Evolutionary conservation across 2,329 filamentous ascomycete genomes (phyloP), one percentile per base, ranked within the genome.

Genomic region (Dothidotthia symphoricarpi): DNA sequence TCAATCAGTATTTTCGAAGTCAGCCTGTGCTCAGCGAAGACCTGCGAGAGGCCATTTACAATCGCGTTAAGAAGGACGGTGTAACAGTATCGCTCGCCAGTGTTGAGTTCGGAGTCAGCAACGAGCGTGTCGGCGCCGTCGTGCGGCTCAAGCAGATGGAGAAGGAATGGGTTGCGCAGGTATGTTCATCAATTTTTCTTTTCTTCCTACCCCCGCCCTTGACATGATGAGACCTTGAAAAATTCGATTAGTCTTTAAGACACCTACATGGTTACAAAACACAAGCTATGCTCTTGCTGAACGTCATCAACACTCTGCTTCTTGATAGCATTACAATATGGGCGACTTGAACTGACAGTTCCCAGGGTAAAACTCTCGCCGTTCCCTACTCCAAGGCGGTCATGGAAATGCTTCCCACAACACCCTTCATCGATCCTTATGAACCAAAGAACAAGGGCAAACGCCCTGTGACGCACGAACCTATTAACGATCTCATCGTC

Each of bases 191-290:
- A 24, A 31, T 11, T 34, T 26, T 26, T 39, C 16, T 22, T 31
- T 31, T 9, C 6, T 22, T 35, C 25, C 24, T 29, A 28, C 11
- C 7, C 17, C 24, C 27, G 19, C 12, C 28, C 29, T 28, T 61
- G 53, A 50, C 47, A 74, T 85, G 82, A 86, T 86, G 83, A 87
- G 78, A 75, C 71, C 80, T 58, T 67, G 73, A 78, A 55, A 81
- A 83, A 80, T 85, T 74, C 91, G 91, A 96, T 97, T 95, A 96
- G 91, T 97, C 91, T 95, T 94, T 77, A 96, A 95, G 90, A 97
- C 90, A 82, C 69, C 74, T 67, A 82, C 76, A 83, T 93, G 88
- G 87, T 96, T 91, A 91, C 75, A 85, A 77, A 79, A 74, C 39
- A 73, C 80, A 77, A 55, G 53, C 77, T 80, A 83, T 83, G 76